Percentiles rank a stretch among this genome's conserved stretches.
These are phyloP conservation scores for Aureobasidium pullulans DNA, from an alignment of 2,329 filamentous ascomycete species.

Conservation along the genomic window DNA sequence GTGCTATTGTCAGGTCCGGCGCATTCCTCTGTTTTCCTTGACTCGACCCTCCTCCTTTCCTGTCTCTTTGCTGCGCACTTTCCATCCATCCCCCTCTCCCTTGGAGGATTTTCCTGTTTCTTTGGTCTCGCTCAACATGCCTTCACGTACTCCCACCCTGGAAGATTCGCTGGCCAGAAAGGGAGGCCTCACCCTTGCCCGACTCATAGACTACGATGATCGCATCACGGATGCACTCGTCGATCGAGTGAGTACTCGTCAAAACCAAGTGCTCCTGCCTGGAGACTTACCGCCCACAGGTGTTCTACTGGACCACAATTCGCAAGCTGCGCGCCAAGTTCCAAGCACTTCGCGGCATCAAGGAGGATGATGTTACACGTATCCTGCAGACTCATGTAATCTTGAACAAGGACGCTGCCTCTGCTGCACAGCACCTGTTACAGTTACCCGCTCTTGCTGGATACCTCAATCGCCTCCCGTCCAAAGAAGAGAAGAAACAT, in stretches of 20 bases:
- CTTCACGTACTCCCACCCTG: constrained; percentile 29
- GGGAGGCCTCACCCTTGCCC: constrained; percentile 73
- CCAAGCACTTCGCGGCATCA: constrained; percentile 72
- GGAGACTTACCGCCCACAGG: constrained; percentile 44
- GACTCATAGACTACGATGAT: constrained; percentile 90
- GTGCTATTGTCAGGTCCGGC: constrained; percentile 12
- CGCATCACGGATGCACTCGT: constrained; percentile 90
- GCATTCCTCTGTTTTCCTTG: constrained; percentile 11
- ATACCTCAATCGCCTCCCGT: constrained; percentile 61
- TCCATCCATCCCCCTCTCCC: neutral
- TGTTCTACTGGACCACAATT: constrained; percentile 93
- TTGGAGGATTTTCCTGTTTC: neutral
- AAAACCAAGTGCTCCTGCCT: neutral
- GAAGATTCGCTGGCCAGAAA: constrained; percentile 48
- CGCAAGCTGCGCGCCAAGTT: constrained; percentile 88
- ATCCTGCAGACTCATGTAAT: constrained; percentile 61
- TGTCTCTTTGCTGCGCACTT: neutral
- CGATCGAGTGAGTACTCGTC: constrained; percentile 66
- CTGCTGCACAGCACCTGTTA: constrained; percentile 66
- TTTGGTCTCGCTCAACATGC: neutral
- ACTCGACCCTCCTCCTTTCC: neutral
- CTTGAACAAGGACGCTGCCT: constrained; percentile 61
- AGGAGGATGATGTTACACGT: constrained; percentile 53
- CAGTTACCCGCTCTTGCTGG: constrained; percentile 65
- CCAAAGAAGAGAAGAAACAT: constrained; percentile 74